Percentiles rank a stretch among this genome's conserved stretches.
Conservation (phyloP, 2,329 filamentous ascomycete genomes). For the Calonectria pseudoturangicola region DNA sequence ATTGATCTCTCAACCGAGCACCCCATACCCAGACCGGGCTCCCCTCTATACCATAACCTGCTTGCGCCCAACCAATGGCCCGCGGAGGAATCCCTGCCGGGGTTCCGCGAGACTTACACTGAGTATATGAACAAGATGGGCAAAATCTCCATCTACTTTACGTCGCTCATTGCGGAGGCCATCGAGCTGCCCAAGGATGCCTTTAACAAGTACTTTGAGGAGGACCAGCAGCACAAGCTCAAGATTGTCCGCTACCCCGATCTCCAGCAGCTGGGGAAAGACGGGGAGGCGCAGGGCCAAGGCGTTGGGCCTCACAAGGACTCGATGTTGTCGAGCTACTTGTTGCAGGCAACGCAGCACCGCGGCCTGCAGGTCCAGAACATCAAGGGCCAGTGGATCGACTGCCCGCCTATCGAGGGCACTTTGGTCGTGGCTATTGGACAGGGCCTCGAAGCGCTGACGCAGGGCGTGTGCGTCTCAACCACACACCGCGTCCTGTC, state of each 20-base stretch:
- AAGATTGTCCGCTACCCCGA: conserved; percentile 94
- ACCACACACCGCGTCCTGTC: conserved; percentile 91
- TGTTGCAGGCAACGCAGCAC: conserved; percentile 87
- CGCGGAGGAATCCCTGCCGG: conserved; percentile 74
- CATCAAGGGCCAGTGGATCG: conserved; percentile 85
- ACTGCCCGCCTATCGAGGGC: conserved; percentile 83
- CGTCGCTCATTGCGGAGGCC: conserved; percentile 88
- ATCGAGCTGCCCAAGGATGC: conserved; percentile 81
- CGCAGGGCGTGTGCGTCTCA: conserved; percentile 85
- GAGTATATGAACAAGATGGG: conserved; percentile 88
- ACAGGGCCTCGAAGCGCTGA: conserved; percentile 90
- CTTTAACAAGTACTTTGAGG: conserved; percentile 87
- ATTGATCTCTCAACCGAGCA: conserved; percentile 91
- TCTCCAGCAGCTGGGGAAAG: conserved; percentile 72
- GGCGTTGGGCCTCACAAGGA: conserved; percentile 89
- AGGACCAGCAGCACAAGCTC: conserved; percentile 86
- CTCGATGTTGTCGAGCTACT: conserved; percentile 87
- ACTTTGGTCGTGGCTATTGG: conserved; percentile 92
- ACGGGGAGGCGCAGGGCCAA: conserved; percentile 67
- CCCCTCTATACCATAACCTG: conserved; percentile 84
- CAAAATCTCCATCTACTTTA: conserved; percentile 82
- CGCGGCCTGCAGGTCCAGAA: conserved; percentile 89
- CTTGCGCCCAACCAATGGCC: conserved; percentile 90
- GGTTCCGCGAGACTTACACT: conserved; percentile 80
- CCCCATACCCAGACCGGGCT: conserved; percentile 74